phyloP scores from a whole-genome alignment of 164 flowering plant species.

The Stephania cephalantha region DNA sequence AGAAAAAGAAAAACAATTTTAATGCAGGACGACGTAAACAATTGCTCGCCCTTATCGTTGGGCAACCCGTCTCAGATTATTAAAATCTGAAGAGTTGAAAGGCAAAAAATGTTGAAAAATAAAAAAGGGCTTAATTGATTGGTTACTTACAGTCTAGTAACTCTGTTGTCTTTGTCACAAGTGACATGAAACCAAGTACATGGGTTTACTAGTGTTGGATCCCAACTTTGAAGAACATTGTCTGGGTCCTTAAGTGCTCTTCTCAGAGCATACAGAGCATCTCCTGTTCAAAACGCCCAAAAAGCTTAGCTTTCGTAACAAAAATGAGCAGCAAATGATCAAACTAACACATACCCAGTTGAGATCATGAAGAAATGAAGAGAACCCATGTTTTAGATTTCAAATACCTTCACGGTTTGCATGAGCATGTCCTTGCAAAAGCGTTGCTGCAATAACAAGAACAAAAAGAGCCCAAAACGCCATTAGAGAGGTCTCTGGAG shows the following conservation, averaged over 20 bases:
- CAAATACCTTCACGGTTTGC: slow-evolving; percentile 45
- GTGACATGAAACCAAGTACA: slow-evolving; percentile 85
- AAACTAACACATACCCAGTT: background rate
- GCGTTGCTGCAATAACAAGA: slow-evolving; percentile 9
- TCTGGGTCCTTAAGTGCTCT: slow-evolving; percentile 56
- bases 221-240: slow-evolving; percentile 69
- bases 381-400: background rate
- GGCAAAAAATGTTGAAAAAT: background rate
- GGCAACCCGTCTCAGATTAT: no score
- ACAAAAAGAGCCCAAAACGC: slow-evolving; percentile 20
- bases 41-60: no score
- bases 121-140: background rate
- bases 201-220: slow-evolving; percentile 73
- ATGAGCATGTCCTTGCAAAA: slow-evolving; percentile 13
- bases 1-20: no score
- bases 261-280: slow-evolving; percentile 60
- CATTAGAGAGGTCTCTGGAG: slow-evolving; percentile 17
- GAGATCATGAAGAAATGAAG: background rate
- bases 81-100: no score
- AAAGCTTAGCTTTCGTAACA: no score
- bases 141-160: slow-evolving; percentile 53
- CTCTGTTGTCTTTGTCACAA: slow-evolving; percentile 52
- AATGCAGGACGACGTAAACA: no score
- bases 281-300: slow-evolving; percentile 35
- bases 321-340: background rate